These are phyloP conservation scores for Plectosphaerella cucumerina DNA, from an alignment of 2,329 filamentous ascomycete species.

Conservation along the genomic window DNA sequence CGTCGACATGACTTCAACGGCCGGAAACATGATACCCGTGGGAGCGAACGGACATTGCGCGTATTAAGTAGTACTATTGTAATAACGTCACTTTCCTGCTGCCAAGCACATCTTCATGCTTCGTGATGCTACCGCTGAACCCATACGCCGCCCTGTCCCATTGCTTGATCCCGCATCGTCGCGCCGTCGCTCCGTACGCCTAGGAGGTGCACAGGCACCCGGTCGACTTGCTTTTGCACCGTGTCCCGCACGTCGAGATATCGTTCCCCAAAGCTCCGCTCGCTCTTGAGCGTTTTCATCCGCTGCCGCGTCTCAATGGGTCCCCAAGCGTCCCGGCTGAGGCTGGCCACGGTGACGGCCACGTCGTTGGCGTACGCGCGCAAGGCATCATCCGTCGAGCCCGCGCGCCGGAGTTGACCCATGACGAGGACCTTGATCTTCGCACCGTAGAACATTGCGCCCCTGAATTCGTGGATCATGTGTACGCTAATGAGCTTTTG, in stretches of 20 bases:
- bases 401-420: constrained; percentile 48
- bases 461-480: constrained; percentile 47
- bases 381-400: constrained; percentile 15
- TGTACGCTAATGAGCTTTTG: constrained; percentile 49
- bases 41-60: too few relatives aligned
- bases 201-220: constrained; percentile 52
- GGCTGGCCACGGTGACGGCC: constrained; percentile 37
- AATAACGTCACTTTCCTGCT: background rate
- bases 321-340: constrained; percentile 42
- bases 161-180: constrained; percentile 41
- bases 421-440: constrained; percentile 53
- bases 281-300: constrained; percentile 32
- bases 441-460: constrained; percentile 32
- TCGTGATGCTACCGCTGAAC: constrained; percentile 28
- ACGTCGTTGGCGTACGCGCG: constrained; percentile 34
- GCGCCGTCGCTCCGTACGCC: constrained; percentile 51
- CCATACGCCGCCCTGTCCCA: constrained; percentile 47
- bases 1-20: too few relatives aligned
- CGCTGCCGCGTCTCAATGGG: constrained; percentile 31
- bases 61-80: background rate
- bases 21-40: too few relatives aligned
- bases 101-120: background rate
- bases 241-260: constrained; percentile 43
- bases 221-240: constrained; percentile 52
- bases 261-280: constrained; percentile 37